Evolutionary conservation across 352 stramenopile species (phyloP), one percentile per base, ranked within the genome.

Genomic region (Globisporangium spinosum): DNA sequence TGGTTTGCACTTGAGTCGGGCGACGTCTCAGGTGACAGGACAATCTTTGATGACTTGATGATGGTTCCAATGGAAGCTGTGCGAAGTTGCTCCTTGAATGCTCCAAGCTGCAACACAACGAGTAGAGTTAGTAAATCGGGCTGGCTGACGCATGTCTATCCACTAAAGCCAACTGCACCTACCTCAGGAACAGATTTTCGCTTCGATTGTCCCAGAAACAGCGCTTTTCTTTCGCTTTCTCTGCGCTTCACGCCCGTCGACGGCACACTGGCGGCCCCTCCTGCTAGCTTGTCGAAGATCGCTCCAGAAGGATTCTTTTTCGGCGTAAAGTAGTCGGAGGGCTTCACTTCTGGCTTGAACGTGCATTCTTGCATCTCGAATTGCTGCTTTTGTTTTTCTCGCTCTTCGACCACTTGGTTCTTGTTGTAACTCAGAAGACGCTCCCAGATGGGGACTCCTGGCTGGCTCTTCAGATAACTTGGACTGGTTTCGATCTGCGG

Each of bases 321-420:
- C 25, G 83, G 81, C 22, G 71, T 74, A 20, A 80, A 68, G 7
- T 67, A 75, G 22, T 88, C 82, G 9, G 73, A 70, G 1, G 78
- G 80, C n/a, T 79, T 87, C 29, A 93, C 82, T 23, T 92, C 81
- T 13, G 87, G 87, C 72, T 90, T 90, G 74, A 95, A 95, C 1
- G 87, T 95, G 65, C 87, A 95, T 23, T 86, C 79, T 49, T 90
- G 72, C 65, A 92, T 76, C 64, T 95, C 87, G 8, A 87, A 58
- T 34, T 90, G 65, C 51, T 91, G 79, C 59, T 89, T 90, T 22
- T 85, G 72, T 32, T 85, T 88, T 32, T 95, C 82, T 7, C 85
- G 82, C 66, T 93, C 82, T 47, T 93, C 87, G n/a, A 89, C 76
- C 55, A 90, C 77, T 59, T 92, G 85, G 22, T 83, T 82, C 67